Base-by-base conservation (phyloP, 139 green algal genomes). In the Tetradesmus lagerheimii region DNA sequence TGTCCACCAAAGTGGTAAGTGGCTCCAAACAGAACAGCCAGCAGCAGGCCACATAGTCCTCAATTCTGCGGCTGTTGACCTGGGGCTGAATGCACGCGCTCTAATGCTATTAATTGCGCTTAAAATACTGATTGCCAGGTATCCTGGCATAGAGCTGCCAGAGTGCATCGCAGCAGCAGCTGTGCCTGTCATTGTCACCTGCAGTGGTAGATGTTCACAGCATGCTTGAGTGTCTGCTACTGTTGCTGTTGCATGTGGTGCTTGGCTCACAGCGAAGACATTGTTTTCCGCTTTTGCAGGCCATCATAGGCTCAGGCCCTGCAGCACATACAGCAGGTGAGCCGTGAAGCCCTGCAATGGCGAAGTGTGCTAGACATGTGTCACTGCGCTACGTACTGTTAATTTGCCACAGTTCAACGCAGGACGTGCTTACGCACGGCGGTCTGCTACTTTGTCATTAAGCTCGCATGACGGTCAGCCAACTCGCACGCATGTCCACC, bases 241-340 rank as follows among this genome's bases (percentile, higher is more conserved):
- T 31, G 47, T 62, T 62, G 1, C 47, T 62, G 47, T 4, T 50
- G 5, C 23, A 71, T 71, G 57, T 71, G 20, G 57, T n/a, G 25
- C 50, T 5, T 71, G 2, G 71, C 31, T 27, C 5, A 41, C 9
- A 3, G 1, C 25, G 15, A 16, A 62, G n/a, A n/a, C n/a, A n/a
- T n/a, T 62, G 1, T 12, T 20, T 62, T 4, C 1, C 31, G 57
- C 57, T 23, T 6, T n/a, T 71, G 57, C 57, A 71, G 57, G 81
- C 64, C 34, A 87, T 87, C 50, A 77, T 87, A 34, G 81, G 81
- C 53, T 78, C 50, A 34, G 97, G 97, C 16, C 97, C 97, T 62
- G 97, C 97, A 18, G 97, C 96, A 0, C 97, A 99, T 89, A 99
- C 97, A 4, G 97, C 97, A 23, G 57, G 79, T 85, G 96, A 95